Base-by-base conservation (phyloP, 345 rosid species). In the Atalantia buxifolia region DNA sequence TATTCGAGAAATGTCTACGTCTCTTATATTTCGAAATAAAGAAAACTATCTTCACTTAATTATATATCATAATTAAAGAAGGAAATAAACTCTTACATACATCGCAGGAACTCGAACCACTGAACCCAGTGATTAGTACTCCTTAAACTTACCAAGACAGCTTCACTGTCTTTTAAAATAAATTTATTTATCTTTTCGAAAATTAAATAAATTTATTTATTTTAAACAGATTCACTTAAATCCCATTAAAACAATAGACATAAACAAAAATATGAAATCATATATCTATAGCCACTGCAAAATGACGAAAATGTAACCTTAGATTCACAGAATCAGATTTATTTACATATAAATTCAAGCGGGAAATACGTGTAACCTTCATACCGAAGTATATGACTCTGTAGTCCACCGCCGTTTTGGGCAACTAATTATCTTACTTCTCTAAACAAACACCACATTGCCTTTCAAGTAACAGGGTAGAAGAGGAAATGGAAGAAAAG, bases 281-380 rank as follows among this genome's bases (percentile, higher is more conserved):
- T 1, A n/a, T 9, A 35, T 2, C 38, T 35, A 9, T 7, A 30
- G 48, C 24, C 2, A 38, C 10, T 24, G 28, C 22, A 31, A 59
- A 40, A 53, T 74, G 57, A 53, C 57, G 6, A 18, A 48, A 35
- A 69, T 50, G 40, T 66, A 1, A 66, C 5, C 40, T 38, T 42
- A 14, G 30, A 57, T 75, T 69, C 69, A 42, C 65, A 42, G 25
- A 76, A 76, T 56, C 70, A 81, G 70, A 70, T 76, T 80, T 85
- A 78, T 84, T 76, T 81, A 84, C 84, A 88, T 24, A 64, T 77
- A 72, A 76, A 76, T 53, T 30, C 82, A 77, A 59, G 71, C 48
- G 21, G 75, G 53, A 33, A 70, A 45, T 40, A 65, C 56, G 60
- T 80, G 22, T 72, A 77, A 73, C 56, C 61, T 68, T 65, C 72